Percentiles rank a stretch among this genome's conserved stretches.
Conservation (phyloP, 2,329 filamentous ascomycete genomes). For the Botrytis porri region DNA sequence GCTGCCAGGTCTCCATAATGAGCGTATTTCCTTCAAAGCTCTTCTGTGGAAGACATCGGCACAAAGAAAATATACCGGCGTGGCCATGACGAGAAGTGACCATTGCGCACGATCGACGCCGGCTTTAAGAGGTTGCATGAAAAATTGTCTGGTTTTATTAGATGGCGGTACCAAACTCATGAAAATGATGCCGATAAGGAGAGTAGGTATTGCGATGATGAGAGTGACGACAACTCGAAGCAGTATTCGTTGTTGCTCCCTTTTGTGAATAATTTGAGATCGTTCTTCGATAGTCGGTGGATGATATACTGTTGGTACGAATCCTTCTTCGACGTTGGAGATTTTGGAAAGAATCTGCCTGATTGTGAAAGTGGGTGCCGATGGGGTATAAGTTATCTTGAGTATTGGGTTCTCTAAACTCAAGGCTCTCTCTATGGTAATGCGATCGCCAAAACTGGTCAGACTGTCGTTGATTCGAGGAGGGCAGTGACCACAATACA, state of each 20-base stretch:
- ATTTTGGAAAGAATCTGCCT: slow-evolving; percentile 70
- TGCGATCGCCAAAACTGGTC: slow-evolving; percentile 48
- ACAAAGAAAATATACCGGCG: slow-evolving; percentile 81
- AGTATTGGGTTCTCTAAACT: slow-evolving; percentile 64
- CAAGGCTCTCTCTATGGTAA: slow-evolving; percentile 51
- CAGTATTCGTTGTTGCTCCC: slow-evolving; percentile 66
- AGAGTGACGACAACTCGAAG: slow-evolving; percentile 68
- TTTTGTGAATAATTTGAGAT: slow-evolving; percentile 66
- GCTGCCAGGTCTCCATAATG: slow-evolving; percentile 75
- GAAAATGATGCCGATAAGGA: slow-evolving; percentile 84
- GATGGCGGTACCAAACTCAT: slow-evolving; percentile 73
- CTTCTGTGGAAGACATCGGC: slow-evolving; percentile 81
- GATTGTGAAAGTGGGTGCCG: slow-evolving; percentile 68
- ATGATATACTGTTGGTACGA: slow-evolving; percentile 70
- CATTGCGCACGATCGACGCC: slow-evolving; percentile 77
- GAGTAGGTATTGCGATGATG: slow-evolving; percentile 72
- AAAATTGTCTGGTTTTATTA: slow-evolving; percentile 57
- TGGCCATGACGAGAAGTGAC: slow-evolving; percentile 76
- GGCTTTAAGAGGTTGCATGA: slow-evolving; percentile 70
- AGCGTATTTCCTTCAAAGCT: slow-evolving; percentile 72
- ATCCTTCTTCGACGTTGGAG: slow-evolving; percentile 60
- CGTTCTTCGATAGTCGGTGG: slow-evolving; percentile 81
- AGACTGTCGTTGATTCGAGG: slow-evolving; percentile 54
- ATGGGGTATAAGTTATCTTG: slow-evolving; percentile 67
- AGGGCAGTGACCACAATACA: slow-evolving; percentile 73